Evolutionary conservation across 2,329 filamentous ascomycete species (phyloP).

Genomic region (Curvularia hawaiiensis): DNA sequence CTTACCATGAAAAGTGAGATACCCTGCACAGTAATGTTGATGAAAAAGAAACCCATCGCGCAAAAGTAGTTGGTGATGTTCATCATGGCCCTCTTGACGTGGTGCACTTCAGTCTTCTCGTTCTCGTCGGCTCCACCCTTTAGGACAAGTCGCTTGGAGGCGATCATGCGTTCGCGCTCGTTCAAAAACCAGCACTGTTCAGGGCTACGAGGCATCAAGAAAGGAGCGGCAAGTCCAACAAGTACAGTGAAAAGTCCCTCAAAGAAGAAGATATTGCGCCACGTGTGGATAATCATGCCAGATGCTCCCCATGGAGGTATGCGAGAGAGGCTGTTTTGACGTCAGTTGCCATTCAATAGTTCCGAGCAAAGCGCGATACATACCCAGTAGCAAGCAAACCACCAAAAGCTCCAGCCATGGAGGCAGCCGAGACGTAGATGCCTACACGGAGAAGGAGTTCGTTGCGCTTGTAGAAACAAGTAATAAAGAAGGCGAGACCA

Average conservation of each 20-base stretch:
- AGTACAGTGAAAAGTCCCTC: conserved; percentile 62
- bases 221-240: conserved; percentile 55
- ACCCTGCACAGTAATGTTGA: conserved; percentile 63
- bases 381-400: conserved; percentile 60
- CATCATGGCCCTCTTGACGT: conserved; percentile 58
- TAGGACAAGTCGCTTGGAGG: conserved; percentile 56
- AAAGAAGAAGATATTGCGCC: conserved; percentile 64
- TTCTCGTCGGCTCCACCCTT: conserved; percentile 55
- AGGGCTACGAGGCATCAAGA: conserved; percentile 59
- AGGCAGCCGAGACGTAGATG: conserved; percentile 61
- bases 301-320: conserved; percentile 60
- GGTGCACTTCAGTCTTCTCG: conserved; percentile 55
- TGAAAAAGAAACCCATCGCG: conserved; percentile 62
- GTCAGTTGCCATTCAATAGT: neutral
- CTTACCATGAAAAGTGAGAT: conserved; percentile 48
- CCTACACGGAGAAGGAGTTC: conserved; percentile 62
- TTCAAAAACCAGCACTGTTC: conserved; percentile 57
- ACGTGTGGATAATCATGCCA: conserved; percentile 52
- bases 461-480: conserved; percentile 61
- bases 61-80: conserved; percentile 66
- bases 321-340: conserved; percentile 31
- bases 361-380: conserved; percentile 29
- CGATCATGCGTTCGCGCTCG: conserved; percentile 60
- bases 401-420: conserved; percentile 63
- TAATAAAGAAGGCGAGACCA: conserved; percentile 63